Evolutionary conservation across 2,329 filamentous ascomycete genomes (phyloP).

Genomic region (Neofusicoccum sp.): DNA sequence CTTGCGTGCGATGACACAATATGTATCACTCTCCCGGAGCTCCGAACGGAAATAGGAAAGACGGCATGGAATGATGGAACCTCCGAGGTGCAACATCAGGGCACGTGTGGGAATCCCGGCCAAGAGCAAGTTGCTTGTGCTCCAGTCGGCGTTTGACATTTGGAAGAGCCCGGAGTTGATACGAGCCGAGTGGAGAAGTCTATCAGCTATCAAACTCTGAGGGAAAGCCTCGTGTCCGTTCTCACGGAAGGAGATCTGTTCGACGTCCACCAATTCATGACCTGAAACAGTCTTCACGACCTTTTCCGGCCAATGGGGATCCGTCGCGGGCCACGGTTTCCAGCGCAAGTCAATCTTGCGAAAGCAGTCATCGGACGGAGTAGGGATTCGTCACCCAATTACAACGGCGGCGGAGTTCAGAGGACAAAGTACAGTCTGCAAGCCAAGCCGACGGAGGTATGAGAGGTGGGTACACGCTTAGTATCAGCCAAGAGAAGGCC

Average conservation of each 20-base stretch:
- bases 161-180: not conserved
- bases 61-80: not conserved
- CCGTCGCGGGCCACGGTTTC: not conserved
- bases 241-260: not conserved
- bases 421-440: not conserved
- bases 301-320: not conserved
- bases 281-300: constrained; percentile 1
- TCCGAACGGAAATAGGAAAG: no score
- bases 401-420: not conserved
- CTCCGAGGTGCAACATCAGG: not conserved
- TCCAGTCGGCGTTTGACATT: not conserved
- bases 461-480: constrained; percentile 7
- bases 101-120: not conserved
- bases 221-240: not conserved
- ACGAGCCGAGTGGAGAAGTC: not conserved
- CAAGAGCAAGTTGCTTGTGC: no score
- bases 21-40: not conserved
- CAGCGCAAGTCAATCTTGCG: not conserved
- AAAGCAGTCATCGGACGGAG: not conserved
- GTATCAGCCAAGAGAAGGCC: constrained; percentile 13
- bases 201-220: not conserved
- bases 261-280: not conserved
- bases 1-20: not conserved
- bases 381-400: not conserved
- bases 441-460: constrained; percentile 1